Percentiles rank a stretch among this genome's conserved stretches.
Conservation (phyloP, 169 alveolate species). For the Cryptosporidium bovis region DNA sequence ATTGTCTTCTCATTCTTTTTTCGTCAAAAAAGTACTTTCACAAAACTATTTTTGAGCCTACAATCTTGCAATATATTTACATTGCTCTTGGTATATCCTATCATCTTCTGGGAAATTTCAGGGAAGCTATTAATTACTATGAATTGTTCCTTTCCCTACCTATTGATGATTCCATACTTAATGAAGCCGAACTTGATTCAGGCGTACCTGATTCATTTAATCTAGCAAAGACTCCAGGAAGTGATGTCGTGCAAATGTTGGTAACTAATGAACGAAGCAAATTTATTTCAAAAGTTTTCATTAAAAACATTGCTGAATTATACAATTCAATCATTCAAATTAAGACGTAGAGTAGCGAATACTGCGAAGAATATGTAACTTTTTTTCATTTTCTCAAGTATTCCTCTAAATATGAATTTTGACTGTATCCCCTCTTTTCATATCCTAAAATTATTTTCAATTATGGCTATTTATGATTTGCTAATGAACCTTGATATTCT, state of each 20-base stretch:
- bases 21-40: slow-evolving; percentile 33
- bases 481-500: background rate
- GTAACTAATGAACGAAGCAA: slow-evolving; percentile 18
- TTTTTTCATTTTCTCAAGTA: background rate
- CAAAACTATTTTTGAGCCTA: slow-evolving; percentile 23
- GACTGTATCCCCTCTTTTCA: background rate
- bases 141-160: slow-evolving; percentile 56
- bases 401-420: background rate
- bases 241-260: slow-evolving; percentile 32
- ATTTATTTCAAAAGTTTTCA: slow-evolving; percentile 27
- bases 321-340: slow-evolving; percentile 35
- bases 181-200: slow-evolving; percentile 23
- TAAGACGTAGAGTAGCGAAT: background rate
- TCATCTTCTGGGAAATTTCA: slow-evolving; percentile 36
- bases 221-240: slow-evolving; percentile 20
- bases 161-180: slow-evolving; percentile 20
- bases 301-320: slow-evolving; percentile 34
- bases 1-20: slow-evolving; percentile 14
- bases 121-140: slow-evolving; percentile 48
- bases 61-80: slow-evolving; percentile 46
- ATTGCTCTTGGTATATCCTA: slow-evolving; percentile 32
- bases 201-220: slow-evolving; percentile 12
- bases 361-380: background rate
- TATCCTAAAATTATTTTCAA: background rate
- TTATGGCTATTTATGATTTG: background rate